These are phyloP conservation scores for Vinca minor DNA, from an alignment of 257 asterid genomes.

Conservation along the genomic window DNA sequence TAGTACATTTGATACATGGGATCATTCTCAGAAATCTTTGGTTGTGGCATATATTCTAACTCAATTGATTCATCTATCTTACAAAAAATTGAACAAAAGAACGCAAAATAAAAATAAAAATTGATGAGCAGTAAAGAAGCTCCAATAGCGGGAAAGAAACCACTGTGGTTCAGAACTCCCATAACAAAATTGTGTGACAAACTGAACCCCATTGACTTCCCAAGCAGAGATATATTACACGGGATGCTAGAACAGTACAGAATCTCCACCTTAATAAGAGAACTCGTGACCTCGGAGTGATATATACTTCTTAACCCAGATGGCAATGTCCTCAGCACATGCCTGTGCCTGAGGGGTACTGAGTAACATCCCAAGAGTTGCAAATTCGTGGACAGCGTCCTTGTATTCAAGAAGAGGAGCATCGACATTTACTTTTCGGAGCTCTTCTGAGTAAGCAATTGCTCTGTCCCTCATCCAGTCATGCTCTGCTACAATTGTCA, in stretches of 20 bases:
- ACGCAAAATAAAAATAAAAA: slow-evolving; percentile 3
- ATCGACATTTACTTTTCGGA: slow-evolving; percentile 76
- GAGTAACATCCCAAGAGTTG: slow-evolving; percentile 77
- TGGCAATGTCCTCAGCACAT: slow-evolving; percentile 79
- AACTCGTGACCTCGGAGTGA: slow-evolving; percentile 89
- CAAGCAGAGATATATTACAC: neutral
- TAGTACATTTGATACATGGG: slow-evolving; percentile 14
- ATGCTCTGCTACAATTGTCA: slow-evolving; percentile 81
- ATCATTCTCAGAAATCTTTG: slow-evolving; percentile 23
- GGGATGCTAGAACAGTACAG: neutral
- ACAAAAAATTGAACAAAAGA: slow-evolving; percentile 28
- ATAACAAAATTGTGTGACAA: neutral
- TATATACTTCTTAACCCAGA: slow-evolving; percentile 86
- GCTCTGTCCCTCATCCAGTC: slow-evolving; percentile 96
- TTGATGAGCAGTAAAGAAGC: slow-evolving; percentile 4
- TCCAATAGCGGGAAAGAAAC: slow-evolving; percentile 7
- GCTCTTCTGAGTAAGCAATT: slow-evolving; percentile 88
- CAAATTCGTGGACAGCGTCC: slow-evolving; percentile 86
- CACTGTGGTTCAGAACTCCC: slow-evolving; percentile 6
- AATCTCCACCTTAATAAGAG: slow-evolving; percentile 45
- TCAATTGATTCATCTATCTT: slow-evolving; percentile 27
- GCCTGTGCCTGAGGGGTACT: slow-evolving; percentile 88
- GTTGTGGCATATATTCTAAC: slow-evolving; percentile 12
- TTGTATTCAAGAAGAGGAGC: slow-evolving; percentile 86
- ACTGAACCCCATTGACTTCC: slow-evolving; percentile 2